A percentile compares a stretch with the other conserved stretches of the same genome.
Evolutionary conservation across 106 monocot species (phyloP).

Genomic region (Alisma plantagoaquatica): DNA sequence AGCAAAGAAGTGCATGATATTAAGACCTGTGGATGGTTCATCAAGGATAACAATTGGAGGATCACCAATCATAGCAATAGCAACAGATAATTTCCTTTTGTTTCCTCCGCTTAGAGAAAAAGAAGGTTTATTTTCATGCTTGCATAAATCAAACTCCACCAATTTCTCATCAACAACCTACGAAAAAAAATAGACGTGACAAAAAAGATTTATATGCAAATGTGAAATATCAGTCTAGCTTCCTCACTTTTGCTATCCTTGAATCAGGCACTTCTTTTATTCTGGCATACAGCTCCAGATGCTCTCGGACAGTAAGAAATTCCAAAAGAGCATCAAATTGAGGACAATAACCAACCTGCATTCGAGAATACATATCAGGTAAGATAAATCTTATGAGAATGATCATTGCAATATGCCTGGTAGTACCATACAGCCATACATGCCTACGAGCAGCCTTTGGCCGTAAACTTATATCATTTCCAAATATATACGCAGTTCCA

Average conservation of each 20-base stretch:
- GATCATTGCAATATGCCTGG: too few species aligned
- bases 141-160: slow-evolving; percentile 72
- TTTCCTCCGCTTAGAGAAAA: slow-evolving; percentile 84
- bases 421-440: too few species aligned
- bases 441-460: slow-evolving; percentile 56
- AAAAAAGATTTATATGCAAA: slow-evolving; percentile 1
- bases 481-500: slow-evolving; percentile 93
- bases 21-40: slow-evolving; percentile 87
- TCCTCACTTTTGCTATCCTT: slow-evolving; percentile 39
- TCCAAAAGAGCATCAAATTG: slow-evolving; percentile 94
- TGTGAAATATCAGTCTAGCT: background rate
- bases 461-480: slow-evolving; percentile 52
- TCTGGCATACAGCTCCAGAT: slow-evolving; percentile 87
- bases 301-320: slow-evolving; percentile 71
- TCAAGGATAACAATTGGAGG: slow-evolving; percentile 96
- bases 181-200: background rate
- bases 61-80: slow-evolving; percentile 94
- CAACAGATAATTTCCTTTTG: slow-evolving; percentile 92
- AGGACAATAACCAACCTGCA: slow-evolving; percentile 90
- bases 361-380: too few species aligned
- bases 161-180: slow-evolving; percentile 83
- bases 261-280: slow-evolving; percentile 68
- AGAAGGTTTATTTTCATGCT: slow-evolving; percentile 77
- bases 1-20: too few species aligned
- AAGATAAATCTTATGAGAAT: too few species aligned